These are phyloP conservation scores for Capsella rubella DNA, from an alignment of 441 rosid genomes.

Conservation along the genomic window DNA sequence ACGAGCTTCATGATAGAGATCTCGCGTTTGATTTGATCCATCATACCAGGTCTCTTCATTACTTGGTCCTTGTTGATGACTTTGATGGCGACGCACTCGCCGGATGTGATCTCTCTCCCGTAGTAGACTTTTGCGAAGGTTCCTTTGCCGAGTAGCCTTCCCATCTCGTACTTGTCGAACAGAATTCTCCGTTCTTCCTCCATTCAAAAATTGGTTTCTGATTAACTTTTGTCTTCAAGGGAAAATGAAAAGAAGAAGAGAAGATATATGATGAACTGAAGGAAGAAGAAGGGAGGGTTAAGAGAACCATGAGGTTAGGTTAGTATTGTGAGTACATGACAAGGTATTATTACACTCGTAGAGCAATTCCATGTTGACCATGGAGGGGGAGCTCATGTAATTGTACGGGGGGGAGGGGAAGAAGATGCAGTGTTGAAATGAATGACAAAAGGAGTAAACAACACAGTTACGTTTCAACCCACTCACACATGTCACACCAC, in stretches of 20 bases:
- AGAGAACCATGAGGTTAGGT: constrained; percentile 21
- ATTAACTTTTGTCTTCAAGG: neutral
- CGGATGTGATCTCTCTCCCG: constrained; percentile 54
- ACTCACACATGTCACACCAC: neutral
- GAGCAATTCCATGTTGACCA: constrained; percentile 7
- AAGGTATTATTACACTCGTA: neutral
- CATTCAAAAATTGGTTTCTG: neutral
- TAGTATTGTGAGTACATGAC: constrained; percentile 5
- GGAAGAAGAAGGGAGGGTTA: neutral
- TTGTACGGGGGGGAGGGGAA: neutral
- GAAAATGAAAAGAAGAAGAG: neutral
- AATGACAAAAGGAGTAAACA: neutral
- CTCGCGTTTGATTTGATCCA: constrained; percentile 89
- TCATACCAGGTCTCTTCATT: constrained; percentile 59
- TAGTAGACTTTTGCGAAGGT: constrained; percentile 81
- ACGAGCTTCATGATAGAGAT: constrained; percentile 74
- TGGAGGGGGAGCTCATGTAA: neutral
- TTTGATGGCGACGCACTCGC: constrained; percentile 75
- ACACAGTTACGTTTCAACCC: neutral
- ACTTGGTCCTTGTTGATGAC: constrained; percentile 71
- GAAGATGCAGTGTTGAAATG: neutral
- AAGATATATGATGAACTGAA: neutral
- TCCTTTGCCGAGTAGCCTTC: constrained; percentile 74
- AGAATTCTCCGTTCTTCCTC: constrained; percentile 57
- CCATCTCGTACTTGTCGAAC: constrained; percentile 83